Conservation (phyloP, 345 rosid species). For the Sonneratia caseolaris region DNA sequence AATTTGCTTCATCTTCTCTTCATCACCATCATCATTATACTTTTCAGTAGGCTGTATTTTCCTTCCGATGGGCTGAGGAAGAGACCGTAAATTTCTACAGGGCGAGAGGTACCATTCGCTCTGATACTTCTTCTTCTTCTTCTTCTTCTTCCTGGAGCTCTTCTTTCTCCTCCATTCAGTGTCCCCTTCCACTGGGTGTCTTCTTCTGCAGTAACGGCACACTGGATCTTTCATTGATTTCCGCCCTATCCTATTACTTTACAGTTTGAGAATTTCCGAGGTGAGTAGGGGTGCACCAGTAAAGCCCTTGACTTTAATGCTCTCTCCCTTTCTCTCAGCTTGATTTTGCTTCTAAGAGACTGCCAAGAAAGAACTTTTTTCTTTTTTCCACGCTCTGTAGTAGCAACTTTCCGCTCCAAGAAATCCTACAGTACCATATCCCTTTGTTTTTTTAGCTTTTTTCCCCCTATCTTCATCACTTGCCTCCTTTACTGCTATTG, state of each 20-base stretch:
- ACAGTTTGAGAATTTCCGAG: not conserved
- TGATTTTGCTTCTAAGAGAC: slow-evolving; percentile 14
- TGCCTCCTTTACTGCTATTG: not conserved
- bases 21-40: not conserved
- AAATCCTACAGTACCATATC: too few species aligned
- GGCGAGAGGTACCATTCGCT: not conserved
- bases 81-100: too few species aligned
- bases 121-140: not conserved
- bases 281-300: slow-evolving; percentile 15
- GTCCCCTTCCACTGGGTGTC: not conserved
- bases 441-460: too few species aligned
- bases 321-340: not conserved
- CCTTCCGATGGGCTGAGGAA: too few species aligned
- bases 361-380: slow-evolving; percentile 12
- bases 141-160: not conserved
- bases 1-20: not conserved
- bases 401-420: not conserved
- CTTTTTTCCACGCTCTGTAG: slow-evolving; percentile 7
- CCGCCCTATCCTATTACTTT: not conserved
- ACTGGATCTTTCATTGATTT: not conserved
- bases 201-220: not conserved
- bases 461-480: too few species aligned
- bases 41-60: not conserved
- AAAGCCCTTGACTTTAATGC: slow-evolving; percentile 7
- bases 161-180: not conserved